Base-by-base conservation (phyloP, 2,329 filamentous ascomycete species). In the Fusarium sp. region DNA sequence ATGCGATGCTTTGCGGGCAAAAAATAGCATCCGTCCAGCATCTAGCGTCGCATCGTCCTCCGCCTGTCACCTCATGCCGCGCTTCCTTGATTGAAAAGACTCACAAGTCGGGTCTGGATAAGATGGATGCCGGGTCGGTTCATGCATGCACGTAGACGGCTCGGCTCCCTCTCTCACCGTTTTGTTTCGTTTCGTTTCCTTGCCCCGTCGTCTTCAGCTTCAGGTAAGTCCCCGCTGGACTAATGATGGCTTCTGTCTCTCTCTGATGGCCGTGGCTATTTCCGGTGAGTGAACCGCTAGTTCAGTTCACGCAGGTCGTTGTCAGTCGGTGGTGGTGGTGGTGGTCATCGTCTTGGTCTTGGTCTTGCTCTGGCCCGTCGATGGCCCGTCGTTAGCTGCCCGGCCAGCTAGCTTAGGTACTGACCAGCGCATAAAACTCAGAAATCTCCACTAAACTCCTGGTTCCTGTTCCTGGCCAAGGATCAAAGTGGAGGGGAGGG, bases 161-260 rank as follows among this genome's bases (percentile, higher is more conserved):
- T 71, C 36, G 58, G 58, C 40, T 47, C 22, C 38, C 54, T 45
- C 60, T 58, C 65, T 63, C 69, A 71, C 74, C 58, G 73, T 71
- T 73, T 66, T 63, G 70, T 76, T 71, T 65, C 67, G 70, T 70
- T 69, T 68, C 64, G 56, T 58, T 58, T 58, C 31, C 10, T 20
- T 20, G 52, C 59, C 65, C 33, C 66, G 68, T 59, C 20, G 22
- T 72, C 47, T 62, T 63, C 73, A 68, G 67, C 68, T 76, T 76
- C 76, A 73, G 74, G 76, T 69, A 40, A 40, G 36, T 50, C 38
- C 45, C 65, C 62, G 35, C 36, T 20, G 16, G 11, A 52, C 25
- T 60, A 18, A 45, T 29, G 18, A 36, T 33, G 22, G 47, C 11
- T 29, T 35, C 40, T 71, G 54, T 27, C 59, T 65, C 42, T 38